Evolutionary conservation across 176 grass and related monocot species (phyloP), one percentile per base, ranked within the genome.

Genomic region (Phyllostachys edulis): DNA sequence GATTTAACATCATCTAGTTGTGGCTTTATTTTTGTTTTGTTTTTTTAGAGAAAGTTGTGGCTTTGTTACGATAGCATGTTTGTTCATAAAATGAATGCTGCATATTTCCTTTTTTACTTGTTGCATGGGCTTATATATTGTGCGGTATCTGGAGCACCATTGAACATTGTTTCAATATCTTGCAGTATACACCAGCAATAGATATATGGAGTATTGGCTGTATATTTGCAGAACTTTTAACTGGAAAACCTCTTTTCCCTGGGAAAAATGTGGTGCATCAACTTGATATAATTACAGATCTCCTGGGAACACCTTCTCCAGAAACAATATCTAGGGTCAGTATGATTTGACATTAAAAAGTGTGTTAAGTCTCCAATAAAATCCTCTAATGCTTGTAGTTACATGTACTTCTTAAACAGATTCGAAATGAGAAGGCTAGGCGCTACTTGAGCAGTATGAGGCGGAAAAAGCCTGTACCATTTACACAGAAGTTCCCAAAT

Each of bases 141-240:
- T 44, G 24, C 11, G 20, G 63, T 86, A 41, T 51, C 32, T 59
- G 16, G 40, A 80, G 17, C 26, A 4, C n/a, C 34, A 6, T 46
- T 87, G 47, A 69, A 44, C 41, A 63, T 83, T 47, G 42, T 82
- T 72, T 76, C 20, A 14, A 63, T 67, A 44, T 84, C 8, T 69
- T 88, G 76, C 89, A 97, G 93, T 98, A 98, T 73, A 98, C 96
- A 56, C 93, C 96, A 44, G 96, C 93, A 8, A 98, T 98, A 89
- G 96, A 98, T 90, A 98, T 92, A 84, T 98, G 96, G 96, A 98
- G 96, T 67, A 98, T 98, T 72, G 95, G 95, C 26, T 95, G 95
- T 80, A 98, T 98, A 79, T 98, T 98, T 87, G 85, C 95, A 13
- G 95, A 95, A 78, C 81, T 98, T 65, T 73, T 98, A 80, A 98